Percentiles rank a stretch among this genome's conserved stretches.
phyloP scores from a whole-genome alignment of 345 rosid species.

The Rhizophora apiculata region DNA sequence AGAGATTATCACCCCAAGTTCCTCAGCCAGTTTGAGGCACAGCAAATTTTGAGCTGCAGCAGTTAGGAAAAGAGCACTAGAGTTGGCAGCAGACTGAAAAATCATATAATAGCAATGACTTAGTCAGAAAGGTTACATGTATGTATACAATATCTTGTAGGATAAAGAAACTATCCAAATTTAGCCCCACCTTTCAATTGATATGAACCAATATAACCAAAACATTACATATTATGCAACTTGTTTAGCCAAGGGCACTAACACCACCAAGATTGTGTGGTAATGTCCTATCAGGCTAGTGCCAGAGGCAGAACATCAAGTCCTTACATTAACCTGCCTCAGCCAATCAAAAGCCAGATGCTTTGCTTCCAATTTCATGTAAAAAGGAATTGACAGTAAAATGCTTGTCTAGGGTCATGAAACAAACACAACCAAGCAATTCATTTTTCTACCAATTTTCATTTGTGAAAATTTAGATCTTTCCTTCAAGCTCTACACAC shows the following conservation, averaged over 20 bases:
- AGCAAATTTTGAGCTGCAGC: slow-evolving; percentile 96
- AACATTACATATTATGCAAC: no score
- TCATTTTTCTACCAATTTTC: no score
- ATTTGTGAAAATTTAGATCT: no score
- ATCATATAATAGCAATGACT: slow-evolving; percentile 28
- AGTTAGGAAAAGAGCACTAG: slow-evolving; percentile 95
- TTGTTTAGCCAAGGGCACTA: neutral
- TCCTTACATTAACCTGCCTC: no score
- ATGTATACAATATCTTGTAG: slow-evolving; percentile 6
- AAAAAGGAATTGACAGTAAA: no score
- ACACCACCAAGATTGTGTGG: neutral
- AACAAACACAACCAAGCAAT: no score
- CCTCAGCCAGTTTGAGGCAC: slow-evolving; percentile 92
- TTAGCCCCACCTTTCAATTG: no score
- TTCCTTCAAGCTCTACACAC: no score
- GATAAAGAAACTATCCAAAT: neutral
- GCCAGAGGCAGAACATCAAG: neutral
- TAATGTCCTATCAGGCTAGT: neutral
- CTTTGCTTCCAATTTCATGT: no score
- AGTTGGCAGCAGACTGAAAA: slow-evolving; percentile 72
- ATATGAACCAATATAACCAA: no score
- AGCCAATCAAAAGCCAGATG: no score
- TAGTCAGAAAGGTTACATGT: slow-evolving; percentile 10
- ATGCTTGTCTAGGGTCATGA: no score
- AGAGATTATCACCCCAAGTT: slow-evolving; percentile 72